Percentiles rank a stretch among this genome's conserved stretches.
These are phyloP conservation scores for Babesia caballi DNA, from an alignment of 169 alveolate genomes.

Conservation along the genomic window DNA sequence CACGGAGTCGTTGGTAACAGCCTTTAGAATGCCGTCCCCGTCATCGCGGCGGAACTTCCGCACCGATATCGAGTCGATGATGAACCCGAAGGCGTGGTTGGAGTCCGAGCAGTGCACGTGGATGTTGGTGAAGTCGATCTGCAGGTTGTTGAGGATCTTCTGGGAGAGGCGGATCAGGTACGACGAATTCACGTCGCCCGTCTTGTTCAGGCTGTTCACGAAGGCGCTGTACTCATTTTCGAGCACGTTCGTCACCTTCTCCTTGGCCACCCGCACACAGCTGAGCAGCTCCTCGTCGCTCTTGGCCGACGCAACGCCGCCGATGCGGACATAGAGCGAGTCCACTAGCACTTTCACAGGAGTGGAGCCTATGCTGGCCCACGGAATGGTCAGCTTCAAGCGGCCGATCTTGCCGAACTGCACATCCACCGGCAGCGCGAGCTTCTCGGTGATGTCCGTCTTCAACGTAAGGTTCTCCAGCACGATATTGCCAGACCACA, in stretches of 20 bases:
- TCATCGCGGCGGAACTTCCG: conserved; percentile 52
- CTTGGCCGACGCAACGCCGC: conserved; percentile 67
- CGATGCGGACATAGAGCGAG: conserved; percentile 74
- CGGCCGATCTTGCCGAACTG: conserved; percentile 79
- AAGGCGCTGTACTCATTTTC: conserved; percentile 62
- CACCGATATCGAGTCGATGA: conserved; percentile 70
- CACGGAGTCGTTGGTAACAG: conserved; percentile 21
- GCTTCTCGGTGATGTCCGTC: conserved; percentile 76
- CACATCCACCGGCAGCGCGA: conserved; percentile 69
- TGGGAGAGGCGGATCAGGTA: conserved; percentile 76
- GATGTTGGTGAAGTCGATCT: conserved; percentile 77
- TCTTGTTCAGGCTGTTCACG: conserved; percentile 43
- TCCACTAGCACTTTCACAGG: conserved; percentile 78
- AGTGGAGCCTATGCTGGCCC: conserved; percentile 79
- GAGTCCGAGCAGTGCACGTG: conserved; percentile 77
- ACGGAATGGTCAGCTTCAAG: conserved; percentile 77
- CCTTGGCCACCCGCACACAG: conserved; percentile 67
- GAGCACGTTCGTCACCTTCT: conserved; percentile 36
- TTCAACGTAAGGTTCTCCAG: conserved; percentile 76
- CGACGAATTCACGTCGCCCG: conserved; percentile 67
- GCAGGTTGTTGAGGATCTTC: conserved; percentile 78
- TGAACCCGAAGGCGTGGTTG: conserved; percentile 71
- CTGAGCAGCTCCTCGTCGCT: conserved; percentile 72
- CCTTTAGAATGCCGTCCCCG: conserved; percentile 31
- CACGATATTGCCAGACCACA: conserved; percentile 84